Percentiles rank a stretch among this genome's conserved stretches.
Conservation (phyloP, 129 eudicot genomes). For the Pittosporum tobira region DNA sequence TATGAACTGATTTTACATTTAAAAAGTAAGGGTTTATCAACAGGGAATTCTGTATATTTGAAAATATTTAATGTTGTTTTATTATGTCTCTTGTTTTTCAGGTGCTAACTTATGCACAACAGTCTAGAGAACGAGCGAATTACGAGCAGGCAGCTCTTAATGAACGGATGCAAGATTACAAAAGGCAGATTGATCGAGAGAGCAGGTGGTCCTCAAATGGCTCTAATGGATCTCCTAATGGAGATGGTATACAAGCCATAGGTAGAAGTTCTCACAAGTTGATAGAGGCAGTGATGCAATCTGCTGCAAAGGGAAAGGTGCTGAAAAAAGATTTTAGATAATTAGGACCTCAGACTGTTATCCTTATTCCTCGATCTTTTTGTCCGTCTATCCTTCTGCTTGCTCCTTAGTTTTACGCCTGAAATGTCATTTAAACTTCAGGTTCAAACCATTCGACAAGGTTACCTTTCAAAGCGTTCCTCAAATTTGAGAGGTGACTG, state of each 20-base stretch:
- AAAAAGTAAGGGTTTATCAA: no score
- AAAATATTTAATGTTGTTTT: neutral
- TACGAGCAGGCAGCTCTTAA: conserved; percentile 96
- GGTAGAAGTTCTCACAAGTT: conserved; percentile 97
- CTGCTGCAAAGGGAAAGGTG: conserved; percentile 94
- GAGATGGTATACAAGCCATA: conserved; percentile 95
- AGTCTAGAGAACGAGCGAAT: conserved; percentile 88
- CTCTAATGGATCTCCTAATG: conserved; percentile 91
- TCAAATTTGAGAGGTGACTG: conserved; percentile 91
- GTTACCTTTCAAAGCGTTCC: conserved; percentile 81
- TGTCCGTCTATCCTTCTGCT: neutral
- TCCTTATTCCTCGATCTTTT: neutral
- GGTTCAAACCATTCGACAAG: conserved; percentile 97
- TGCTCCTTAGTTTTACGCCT: neutral
- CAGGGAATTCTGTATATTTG: neutral
- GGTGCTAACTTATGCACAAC: conserved; percentile 95
- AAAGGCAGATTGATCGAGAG: conserved; percentile 88
- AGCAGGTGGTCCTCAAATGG: conserved; percentile 88
- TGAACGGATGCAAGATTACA: conserved; percentile 95
- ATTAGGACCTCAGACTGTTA: neutral
- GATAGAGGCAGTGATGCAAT: conserved; percentile 97
- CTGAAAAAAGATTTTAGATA: neutral
- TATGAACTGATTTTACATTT: no score
- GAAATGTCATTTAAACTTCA: conserved; percentile 14
- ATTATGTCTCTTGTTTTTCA: conserved; percentile 11